Evolutionary conservation across 2,329 filamentous ascomycete genomes (phyloP).

Genomic region (Colletotrichum sp.): DNA sequence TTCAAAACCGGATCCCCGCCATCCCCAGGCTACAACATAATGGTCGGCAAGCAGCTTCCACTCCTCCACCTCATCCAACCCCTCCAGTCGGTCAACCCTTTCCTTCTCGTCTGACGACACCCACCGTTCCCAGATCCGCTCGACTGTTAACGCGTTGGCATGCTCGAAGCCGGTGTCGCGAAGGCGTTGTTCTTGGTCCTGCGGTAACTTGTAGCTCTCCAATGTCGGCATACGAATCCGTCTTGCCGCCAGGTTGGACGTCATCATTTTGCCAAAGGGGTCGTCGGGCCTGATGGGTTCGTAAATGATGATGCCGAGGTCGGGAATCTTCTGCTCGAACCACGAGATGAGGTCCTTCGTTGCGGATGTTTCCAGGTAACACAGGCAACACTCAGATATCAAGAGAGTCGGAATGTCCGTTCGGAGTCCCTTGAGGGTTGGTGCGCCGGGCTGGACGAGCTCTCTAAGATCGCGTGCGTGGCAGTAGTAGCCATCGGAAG

Average conservation of each 20-base stretch:
- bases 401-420: conserved; percentile 76
- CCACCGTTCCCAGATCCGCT: conserved; percentile 79
- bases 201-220: conserved; percentile 70
- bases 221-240: conserved; percentile 87
- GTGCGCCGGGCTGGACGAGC: conserved; percentile 41
- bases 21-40: conserved; percentile 91
- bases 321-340: conserved; percentile 59
- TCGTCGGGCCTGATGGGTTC: conserved; percentile 87
- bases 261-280: conserved; percentile 90
- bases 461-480: conserved; percentile 76
- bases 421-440: conserved; percentile 45
- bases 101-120: conserved; percentile 74
- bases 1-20: conserved; percentile 59
- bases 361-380: conserved; percentile 76
- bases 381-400: conserved; percentile 93
- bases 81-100: conserved; percentile 79
- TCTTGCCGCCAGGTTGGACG: conserved; percentile 82
- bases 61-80: conserved; percentile 94
- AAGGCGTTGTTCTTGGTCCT: conserved; percentile 73
- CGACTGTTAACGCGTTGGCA: conserved; percentile 49
- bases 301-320: conserved; percentile 74
- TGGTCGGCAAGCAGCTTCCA: conserved; percentile 87
- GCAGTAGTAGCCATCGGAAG: conserved; percentile 53
- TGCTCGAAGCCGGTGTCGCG: conserved; percentile 66
- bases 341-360: conserved; percentile 69